Conservation (phyloP, 164 flowering plant genomes). For the Stephania yunnanensis region DNA sequence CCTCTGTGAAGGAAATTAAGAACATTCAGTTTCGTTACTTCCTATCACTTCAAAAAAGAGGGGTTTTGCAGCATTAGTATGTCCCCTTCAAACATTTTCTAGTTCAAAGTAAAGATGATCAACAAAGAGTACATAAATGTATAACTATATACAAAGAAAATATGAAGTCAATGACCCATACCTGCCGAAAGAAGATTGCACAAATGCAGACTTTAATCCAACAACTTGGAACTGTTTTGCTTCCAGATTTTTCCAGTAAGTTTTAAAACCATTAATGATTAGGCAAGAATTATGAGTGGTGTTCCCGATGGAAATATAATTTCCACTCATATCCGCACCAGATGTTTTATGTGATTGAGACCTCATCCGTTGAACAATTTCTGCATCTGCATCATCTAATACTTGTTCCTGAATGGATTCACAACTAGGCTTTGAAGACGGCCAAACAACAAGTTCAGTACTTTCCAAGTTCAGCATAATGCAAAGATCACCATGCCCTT, state of each 20-base stretch:
- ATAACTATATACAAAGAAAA: constrained; percentile 3
- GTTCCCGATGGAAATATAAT: constrained; percentile 32
- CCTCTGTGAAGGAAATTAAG: too few relatives aligned
- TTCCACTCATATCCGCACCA: constrained; percentile 21
- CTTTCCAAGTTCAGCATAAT: constrained; percentile 41
- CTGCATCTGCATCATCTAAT: constrained; percentile 21
- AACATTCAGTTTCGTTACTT: neutral
- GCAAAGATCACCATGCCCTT: constrained; percentile 22
- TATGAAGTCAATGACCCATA: constrained; percentile 19
- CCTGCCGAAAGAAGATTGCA: constrained; percentile 49
- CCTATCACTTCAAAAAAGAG: neutral
- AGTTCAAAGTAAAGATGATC: neutral
- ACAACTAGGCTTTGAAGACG: constrained; percentile 35
- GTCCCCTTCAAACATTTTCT: neutral
- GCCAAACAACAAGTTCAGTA: constrained; percentile 59
- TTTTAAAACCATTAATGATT: constrained; percentile 47
- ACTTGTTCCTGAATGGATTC: constrained; percentile 17
- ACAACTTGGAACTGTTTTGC: constrained; percentile 35
- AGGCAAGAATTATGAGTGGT: constrained; percentile 37
- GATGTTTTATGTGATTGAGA: constrained; percentile 28
- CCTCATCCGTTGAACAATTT: constrained; percentile 24
- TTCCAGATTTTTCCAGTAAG: constrained; percentile 29
- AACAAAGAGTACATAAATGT: neutral
- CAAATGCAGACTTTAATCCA: constrained; percentile 30
- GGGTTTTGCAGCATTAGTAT: neutral